phyloP scores from a whole-genome alignment of 768 basidiomycete species.

The Macrolepiota dolichaula region DNA sequence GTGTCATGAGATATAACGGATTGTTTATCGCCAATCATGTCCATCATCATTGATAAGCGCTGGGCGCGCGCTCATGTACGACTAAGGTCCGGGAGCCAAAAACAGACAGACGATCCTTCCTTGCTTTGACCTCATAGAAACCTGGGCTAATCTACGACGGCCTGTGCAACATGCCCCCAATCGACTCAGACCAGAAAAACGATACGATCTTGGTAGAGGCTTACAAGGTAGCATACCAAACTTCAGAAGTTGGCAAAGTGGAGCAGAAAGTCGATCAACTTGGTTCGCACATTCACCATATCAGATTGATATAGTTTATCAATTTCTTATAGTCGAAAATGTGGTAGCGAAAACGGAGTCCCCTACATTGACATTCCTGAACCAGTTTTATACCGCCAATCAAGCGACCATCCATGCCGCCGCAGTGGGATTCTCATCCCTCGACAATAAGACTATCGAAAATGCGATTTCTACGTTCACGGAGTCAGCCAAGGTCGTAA shows the following conservation, averaged over 20 bases:
- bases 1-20: neutral
- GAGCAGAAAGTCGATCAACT: neutral
- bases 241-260: neutral
- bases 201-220: neutral
- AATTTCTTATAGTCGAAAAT: neutral
- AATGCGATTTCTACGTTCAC: constrained; percentile 4
- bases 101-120: neutral
- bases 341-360: neutral
- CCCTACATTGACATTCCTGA: neutral
- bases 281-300: neutral
- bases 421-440: neutral
- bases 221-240: neutral
- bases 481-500: constrained; percentile 19
- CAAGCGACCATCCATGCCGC: neutral
- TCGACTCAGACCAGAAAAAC: neutral
- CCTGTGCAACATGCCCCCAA: neutral
- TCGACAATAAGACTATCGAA: constrained; percentile 3
- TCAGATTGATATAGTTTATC: too few species aligned
- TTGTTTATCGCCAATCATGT: neutral
- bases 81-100: neutral
- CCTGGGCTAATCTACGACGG: neutral
- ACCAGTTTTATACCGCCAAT: constrained; percentile 2
- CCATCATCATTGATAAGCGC: neutral
- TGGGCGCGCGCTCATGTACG: too few species aligned
- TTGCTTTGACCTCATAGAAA: neutral